Percentiles rank a stretch among this genome's conserved stretches.
Evolutionary conservation across 306 rosid genomes (phyloP).

Genomic region (Cicer chorassanicum): DNA sequence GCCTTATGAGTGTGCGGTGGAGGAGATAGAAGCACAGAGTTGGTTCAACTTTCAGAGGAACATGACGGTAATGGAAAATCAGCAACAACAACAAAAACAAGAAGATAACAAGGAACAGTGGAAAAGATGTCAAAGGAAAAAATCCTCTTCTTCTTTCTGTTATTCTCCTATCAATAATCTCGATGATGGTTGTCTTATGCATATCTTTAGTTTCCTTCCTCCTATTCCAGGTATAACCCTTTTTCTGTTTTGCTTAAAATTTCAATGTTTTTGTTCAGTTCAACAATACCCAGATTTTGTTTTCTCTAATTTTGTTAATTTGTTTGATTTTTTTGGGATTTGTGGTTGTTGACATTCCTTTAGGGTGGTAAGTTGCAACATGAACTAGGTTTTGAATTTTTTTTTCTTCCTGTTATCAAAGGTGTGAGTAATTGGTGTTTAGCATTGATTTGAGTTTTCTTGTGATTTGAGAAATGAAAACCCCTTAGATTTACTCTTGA

Average conservation of each 20-base stretch:
- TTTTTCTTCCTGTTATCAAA: background rate
- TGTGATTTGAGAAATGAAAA: slow-evolving; percentile 20
- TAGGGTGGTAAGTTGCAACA: slow-evolving; percentile 21
- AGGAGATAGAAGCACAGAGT: slow-evolving; percentile 20
- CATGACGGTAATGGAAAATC: slow-evolving; percentile 35
- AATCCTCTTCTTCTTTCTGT: slow-evolving; percentile 39
- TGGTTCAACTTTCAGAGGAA: slow-evolving; percentile 33
- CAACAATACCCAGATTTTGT: slow-evolving; percentile 32
- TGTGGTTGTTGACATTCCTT: background rate
- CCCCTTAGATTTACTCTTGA: slow-evolving; percentile 24
- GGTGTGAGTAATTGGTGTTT: background rate
- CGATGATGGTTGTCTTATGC: slow-evolving; percentile 96
- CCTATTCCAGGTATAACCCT: slow-evolving; percentile 82
- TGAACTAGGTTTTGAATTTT: slow-evolving; percentile 36
- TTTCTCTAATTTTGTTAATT: slow-evolving; percentile 19
- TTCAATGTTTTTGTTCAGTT: slow-evolving; percentile 38
- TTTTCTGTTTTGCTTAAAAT: background rate
- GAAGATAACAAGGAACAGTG: slow-evolving; percentile 34
- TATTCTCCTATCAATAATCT: slow-evolving; percentile 61
- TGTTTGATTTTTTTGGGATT: slow-evolving; percentile 29
- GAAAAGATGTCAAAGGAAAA: slow-evolving; percentile 44
- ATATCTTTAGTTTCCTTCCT: slow-evolving; percentile 84
- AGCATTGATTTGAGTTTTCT: background rate
- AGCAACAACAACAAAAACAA: slow-evolving; percentile 4
- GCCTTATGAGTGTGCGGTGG: slow-evolving; percentile 14